A percentile compares a stretch with the other conserved stretches of the same genome.
Conservation (phyloP, 148 eudicot genomes). For the Euryodendron excelsum region DNA sequence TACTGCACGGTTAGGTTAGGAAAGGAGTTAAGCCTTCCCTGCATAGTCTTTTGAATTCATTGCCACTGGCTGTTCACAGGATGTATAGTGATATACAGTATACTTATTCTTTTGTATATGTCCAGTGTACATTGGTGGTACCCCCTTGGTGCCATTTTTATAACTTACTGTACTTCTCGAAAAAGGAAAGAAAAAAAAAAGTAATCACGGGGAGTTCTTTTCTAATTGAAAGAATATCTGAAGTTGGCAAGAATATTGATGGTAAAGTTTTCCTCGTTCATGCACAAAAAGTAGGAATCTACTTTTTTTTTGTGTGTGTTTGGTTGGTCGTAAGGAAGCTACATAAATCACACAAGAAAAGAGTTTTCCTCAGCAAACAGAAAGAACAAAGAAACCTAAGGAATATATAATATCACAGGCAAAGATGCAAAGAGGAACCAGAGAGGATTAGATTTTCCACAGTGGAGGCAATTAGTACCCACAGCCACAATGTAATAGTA, state of each 20-base stretch:
- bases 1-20: too few species aligned
- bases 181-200: background rate
- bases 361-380: background rate
- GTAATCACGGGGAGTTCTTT: background rate
- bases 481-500: background rate
- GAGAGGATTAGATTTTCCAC: background rate
- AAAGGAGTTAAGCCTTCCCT: background rate
- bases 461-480: background rate
- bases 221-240: too few species aligned
- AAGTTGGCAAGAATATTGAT: too few species aligned
- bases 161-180: too few species aligned
- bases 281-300: background rate
- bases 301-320: too few species aligned
- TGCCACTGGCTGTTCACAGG: background rate
- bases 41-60: background rate
- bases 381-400: background rate
- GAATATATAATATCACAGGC: background rate
- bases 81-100: background rate
- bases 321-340: too few species aligned
- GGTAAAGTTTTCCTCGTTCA: too few species aligned
- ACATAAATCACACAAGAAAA: background rate
- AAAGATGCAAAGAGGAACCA: background rate
- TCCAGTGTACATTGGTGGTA: background rate
- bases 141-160: background rate
- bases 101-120: background rate